These are phyloP conservation scores for Fusarium proliferatum DNA, from an alignment of 2,329 filamentous ascomycete genomes.

Conservation along the genomic window DNA sequence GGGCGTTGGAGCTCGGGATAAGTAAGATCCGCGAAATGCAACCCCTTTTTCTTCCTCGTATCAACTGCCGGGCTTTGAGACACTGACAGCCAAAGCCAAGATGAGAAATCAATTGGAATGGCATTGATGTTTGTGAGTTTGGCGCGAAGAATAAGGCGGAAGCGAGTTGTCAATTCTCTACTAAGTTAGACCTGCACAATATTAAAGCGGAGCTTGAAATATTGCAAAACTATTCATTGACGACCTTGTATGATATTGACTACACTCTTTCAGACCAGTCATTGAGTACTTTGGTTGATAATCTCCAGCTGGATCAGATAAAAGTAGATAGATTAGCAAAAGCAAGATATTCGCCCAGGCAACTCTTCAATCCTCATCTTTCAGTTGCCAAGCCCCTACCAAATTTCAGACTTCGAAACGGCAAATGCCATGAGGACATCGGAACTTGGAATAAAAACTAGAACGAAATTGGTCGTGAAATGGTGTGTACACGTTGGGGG, in stretches of 20 bases:
- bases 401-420: fast-evolving
- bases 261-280: not conserved
- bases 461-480: no score
- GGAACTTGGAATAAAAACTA: not conserved
- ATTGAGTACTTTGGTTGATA: not conserved
- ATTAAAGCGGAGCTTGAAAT: not conserved
- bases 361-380: not conserved
- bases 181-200: not conserved
- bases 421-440: fast-evolving
- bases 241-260: no score
- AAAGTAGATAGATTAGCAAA: no score
- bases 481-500: not conserved
- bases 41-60: constrained; percentile 18
- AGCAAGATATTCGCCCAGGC: no score
- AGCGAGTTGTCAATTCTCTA: not conserved
- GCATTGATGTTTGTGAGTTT: fast-evolving
- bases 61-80: not conserved
- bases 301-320: no score
- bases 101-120: not conserved
- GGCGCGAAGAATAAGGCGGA: not conserved
- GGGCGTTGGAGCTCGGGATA: constrained; percentile 17
- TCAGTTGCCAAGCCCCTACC: no score
- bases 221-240: no score
- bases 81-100: fast-evolving
- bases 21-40: constrained; percentile 24